Base-by-base conservation (phyloP, 306 rosid species). In the Quercus engelmannii region DNA sequence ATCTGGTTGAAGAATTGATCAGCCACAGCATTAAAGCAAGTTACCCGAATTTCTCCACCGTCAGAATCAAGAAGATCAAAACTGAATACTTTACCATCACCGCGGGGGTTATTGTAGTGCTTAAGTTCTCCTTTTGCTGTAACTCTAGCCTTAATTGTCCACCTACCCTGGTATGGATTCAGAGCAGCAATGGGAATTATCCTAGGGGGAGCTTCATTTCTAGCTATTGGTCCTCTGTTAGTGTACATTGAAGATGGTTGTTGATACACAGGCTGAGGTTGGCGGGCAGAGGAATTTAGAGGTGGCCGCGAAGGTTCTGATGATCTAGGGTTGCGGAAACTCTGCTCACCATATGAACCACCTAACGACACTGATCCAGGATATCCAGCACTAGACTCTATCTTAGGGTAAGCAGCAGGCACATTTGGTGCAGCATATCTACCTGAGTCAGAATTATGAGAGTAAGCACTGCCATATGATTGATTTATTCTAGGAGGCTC, bases 81-180 rank as follows among this genome's bases (percentile, higher is more conserved):
- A 79, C 88, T 89, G 83, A 95, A 95, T 18, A 95, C 98, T 86
- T 91, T 95, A 31, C 99, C 99, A 3, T 87, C 98, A 55, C 98
- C 99, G 49, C 92, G 89, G 35, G 92, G 78, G 91, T 92, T 95
- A 76, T 33, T 80, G 71, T 87, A 92, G 84, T 61, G 82, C 82
- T 88, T 91, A 69, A 92, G 96, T 75, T 90, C 95, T 85, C 86
- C 88, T 85, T 92, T 95, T 59, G 92, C 85, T 3, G 99, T 91
- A 69, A 95, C 99, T 83, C 99, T 89, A 63, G 91, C 98, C 87
- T 95, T 95, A 71, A 95, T 86, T 70, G 97, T 90, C 99, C 99
- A 95, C 85, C 72, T 74, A 49, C 73, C 87, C 81, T 85, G 90
- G 85, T 89, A 95, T 3, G 91, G 97, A 85, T 88, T 92, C 77